Conservation (phyloP, 2,329 filamentous ascomycete genomes). For the Penicillium sp. region DNA sequence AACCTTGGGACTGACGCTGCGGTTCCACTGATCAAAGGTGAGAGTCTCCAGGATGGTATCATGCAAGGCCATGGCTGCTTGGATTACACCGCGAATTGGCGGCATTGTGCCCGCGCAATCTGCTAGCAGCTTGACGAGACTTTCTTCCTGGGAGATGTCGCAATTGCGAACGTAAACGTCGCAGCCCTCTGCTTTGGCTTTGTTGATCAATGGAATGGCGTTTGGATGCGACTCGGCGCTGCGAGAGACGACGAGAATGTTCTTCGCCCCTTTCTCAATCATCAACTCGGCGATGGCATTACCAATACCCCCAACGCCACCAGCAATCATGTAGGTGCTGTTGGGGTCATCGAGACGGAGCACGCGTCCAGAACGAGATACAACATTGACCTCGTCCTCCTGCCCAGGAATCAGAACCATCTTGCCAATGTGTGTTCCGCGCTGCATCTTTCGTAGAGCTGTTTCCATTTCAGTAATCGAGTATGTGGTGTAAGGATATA, state of each 20-base stretch:
- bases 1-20: constrained; percentile 9
- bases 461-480: constrained; percentile 16
- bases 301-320: no score
- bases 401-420: constrained; percentile 12
- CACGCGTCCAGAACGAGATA: no score
- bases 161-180: background rate
- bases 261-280: constrained; percentile 20
- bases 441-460: constrained; percentile 27
- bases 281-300: constrained; percentile 18
- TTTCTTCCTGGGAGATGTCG: background rate
- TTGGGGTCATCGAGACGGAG: no score
- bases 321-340: no score
- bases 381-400: no score
- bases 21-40: constrained; percentile 22
- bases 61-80: constrained; percentile 44
- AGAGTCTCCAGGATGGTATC: constrained; percentile 19
- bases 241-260: constrained; percentile 27
- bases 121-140: no score
- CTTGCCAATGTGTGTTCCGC: constrained; percentile 25
- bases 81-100: constrained; percentile 43
- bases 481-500: background rate
- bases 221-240: background rate
- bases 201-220: background rate
- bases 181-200: background rate
- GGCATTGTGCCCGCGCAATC: constrained; percentile 12